Conservation (phyloP, 1,284 basidiomycete species). For the Puccinia novopanici region DNA sequence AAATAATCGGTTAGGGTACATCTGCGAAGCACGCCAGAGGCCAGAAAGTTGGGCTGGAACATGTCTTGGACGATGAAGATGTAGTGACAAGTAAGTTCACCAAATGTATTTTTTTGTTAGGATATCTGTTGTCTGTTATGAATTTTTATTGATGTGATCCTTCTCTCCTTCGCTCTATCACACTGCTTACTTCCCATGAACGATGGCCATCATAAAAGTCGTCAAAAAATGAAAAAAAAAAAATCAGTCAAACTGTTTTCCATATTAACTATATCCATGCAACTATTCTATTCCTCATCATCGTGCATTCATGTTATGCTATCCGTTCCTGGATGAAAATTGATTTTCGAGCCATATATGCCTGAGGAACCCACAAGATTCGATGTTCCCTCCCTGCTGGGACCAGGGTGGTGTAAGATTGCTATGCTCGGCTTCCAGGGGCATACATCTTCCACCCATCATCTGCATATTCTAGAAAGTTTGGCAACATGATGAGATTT, state of each 20-base stretch:
- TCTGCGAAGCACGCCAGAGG: constrained; percentile 94
- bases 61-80: constrained; percentile 53
- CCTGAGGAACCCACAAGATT: too few species aligned
- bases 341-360: too few species aligned
- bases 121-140: neutral
- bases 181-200: neutral
- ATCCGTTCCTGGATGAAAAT: neutral
- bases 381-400: too few species aligned
- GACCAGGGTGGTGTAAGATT: too few species aligned
- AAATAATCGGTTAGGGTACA: constrained; percentile 76
- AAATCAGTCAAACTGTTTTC: neutral
- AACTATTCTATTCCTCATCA: neutral
- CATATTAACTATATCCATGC: constrained; percentile 5
- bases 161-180: neutral
- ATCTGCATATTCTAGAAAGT: too few species aligned
- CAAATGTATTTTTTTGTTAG: neutral
- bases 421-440: too few species aligned
- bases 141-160: neutral
- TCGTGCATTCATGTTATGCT: neutral
- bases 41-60: constrained; percentile 88
- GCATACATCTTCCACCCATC: too few species aligned
- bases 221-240: constrained; percentile 1
- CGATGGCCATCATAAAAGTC: neutral
- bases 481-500: too few species aligned
- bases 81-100: constrained; percentile 44